Evolutionary conservation across 2,329 filamentous ascomycete genomes (phyloP).

Genomic region (Penicillium sp.): DNA sequence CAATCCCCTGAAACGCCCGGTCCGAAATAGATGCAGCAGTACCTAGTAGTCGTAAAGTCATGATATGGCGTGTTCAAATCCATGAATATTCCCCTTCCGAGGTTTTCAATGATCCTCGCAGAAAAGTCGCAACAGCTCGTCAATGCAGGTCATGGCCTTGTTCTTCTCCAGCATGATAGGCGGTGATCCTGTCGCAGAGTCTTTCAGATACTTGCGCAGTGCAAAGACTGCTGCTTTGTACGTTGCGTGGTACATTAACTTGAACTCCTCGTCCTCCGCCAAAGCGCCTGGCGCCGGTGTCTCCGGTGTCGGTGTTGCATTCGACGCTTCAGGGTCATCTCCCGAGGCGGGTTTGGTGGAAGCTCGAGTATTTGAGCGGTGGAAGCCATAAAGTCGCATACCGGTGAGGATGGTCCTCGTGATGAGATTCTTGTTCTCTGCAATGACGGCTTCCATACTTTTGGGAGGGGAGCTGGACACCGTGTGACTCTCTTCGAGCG

Average conservation of each 20-base stretch:
- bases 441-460: constrained; percentile 28
- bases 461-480: constrained; percentile 23
- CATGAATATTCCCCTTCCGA: not conserved
- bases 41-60: constrained; percentile 14
- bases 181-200: constrained; percentile 6
- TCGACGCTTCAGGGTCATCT: constrained; percentile 13
- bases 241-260: constrained; percentile 43
- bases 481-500: constrained; percentile 16
- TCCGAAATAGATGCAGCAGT: constrained; percentile 9
- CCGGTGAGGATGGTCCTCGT: constrained; percentile 43
- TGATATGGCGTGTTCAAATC: constrained; percentile 3
- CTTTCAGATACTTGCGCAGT: constrained; percentile 38
- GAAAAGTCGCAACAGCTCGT: constrained; percentile 40
- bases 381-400: constrained; percentile 43
- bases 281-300: constrained; percentile 15
- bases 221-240: constrained; percentile 43
- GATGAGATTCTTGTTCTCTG: constrained; percentile 40
- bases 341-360: constrained; percentile 12
- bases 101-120: constrained; percentile 34
- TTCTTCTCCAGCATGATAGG: constrained; percentile 33
- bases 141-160: constrained; percentile 41
- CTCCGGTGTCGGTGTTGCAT: constrained; percentile 11
- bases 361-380: constrained; percentile 30
- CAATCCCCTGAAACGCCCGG: constrained; percentile 7
- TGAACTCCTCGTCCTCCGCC: constrained; percentile 41